Conservation (phyloP, 306 rosid species). For the Dryas alaskensis region DNA sequence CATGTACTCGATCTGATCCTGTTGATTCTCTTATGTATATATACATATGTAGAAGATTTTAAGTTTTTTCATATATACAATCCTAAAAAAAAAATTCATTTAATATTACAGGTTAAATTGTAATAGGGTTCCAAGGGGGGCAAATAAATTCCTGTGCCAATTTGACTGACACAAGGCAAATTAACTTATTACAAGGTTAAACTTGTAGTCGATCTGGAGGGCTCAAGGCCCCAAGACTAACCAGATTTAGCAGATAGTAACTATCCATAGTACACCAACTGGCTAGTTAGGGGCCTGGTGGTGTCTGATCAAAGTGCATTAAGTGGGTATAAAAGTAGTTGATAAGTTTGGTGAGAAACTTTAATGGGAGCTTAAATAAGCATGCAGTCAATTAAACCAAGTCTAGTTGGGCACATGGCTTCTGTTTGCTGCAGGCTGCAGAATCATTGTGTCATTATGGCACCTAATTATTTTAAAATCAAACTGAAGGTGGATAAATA, state of each 20-base stretch:
- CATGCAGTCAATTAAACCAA: not conserved
- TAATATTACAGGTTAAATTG: not conserved
- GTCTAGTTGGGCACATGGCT: not conserved
- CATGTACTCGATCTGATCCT: too few species aligned
- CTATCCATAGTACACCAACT: not conserved
- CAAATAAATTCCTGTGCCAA: too few species aligned
- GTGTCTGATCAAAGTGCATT: not conserved
- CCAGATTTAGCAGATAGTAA: not conserved
- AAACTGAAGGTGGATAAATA: not conserved
- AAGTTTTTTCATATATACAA: not conserved
- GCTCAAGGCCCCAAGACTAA: not conserved
- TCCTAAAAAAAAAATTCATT: not conserved
- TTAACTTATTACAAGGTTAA: not conserved
- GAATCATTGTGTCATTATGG: not conserved
- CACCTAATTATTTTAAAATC: not conserved
- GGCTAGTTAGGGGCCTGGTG: not conserved
- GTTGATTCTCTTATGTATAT: too few species aligned
- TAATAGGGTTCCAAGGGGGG: not conserved
- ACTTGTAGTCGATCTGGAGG: not conserved
- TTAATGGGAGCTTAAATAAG: slow-evolving; percentile 10
- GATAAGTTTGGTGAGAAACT: slow-evolving; percentile 4
- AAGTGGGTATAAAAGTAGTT: not conserved
- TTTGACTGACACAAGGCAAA: not conserved
- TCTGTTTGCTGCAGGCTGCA: not conserved
- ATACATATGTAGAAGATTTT: not conserved